phyloP scores from a whole-genome alignment of 2,329 filamentous ascomycete genomes.

The Xylariaceae sp. region DNA sequence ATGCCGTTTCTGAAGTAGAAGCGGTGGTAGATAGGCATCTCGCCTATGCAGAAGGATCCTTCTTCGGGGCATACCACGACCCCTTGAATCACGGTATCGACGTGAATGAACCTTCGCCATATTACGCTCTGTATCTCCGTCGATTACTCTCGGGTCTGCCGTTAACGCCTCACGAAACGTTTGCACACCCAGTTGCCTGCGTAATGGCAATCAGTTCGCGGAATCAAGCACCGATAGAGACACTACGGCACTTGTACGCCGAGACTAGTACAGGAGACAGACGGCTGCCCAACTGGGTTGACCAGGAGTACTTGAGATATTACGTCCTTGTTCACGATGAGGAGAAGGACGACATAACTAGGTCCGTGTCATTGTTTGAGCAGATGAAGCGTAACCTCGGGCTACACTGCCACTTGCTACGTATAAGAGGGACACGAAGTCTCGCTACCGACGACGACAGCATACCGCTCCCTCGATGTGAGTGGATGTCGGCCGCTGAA shows the following conservation, averaged over 20 bases:
- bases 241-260: constrained; percentile 75
- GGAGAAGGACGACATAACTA: constrained; percentile 85
- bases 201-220: constrained; percentile 93
- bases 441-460: constrained; percentile 89
- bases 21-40: constrained; percentile 75
- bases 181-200: constrained; percentile 88
- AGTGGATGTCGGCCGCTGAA: constrained; percentile 86
- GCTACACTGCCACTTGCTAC: constrained; percentile 85
- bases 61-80: constrained; percentile 34
- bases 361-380: constrained; percentile 86
- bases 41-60: constrained; percentile 63
- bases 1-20: constrained; percentile 64
- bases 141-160: constrained; percentile 75
- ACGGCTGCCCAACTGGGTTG: constrained; percentile 76
- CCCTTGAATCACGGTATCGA: constrained; percentile 40
- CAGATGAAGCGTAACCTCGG: constrained; percentile 99
- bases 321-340: constrained; percentile 97
- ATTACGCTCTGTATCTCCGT: constrained; percentile 80
- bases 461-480: constrained; percentile 69
- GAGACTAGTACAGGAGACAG: constrained; percentile 74
- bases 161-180: constrained; percentile 81
- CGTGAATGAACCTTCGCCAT: constrained; percentile 59
- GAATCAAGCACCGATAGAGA: constrained; percentile 77
- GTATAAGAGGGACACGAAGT: constrained; percentile 78
- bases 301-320: constrained; percentile 88